These are phyloP conservation scores for Eucalyptus microcorys DNA, from an alignment of 345 rosid genomes.

Conservation along the genomic window DNA sequence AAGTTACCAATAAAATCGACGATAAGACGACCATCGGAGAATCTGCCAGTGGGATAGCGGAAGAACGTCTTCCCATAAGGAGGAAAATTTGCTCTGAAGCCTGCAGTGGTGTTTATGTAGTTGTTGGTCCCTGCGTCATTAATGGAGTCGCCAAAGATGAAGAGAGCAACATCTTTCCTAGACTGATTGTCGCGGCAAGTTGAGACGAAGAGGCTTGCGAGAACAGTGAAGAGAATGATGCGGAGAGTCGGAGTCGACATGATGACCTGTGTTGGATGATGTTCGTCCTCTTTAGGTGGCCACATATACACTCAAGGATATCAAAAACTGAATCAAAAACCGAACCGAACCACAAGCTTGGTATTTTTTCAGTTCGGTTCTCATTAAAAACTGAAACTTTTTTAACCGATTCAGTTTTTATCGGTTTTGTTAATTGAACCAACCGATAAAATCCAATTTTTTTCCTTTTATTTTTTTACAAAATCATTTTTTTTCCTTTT, in stretches of 20 bases:
- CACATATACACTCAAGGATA: background rate
- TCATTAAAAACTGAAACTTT: too few species aligned
- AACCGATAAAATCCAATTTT: too few species aligned
- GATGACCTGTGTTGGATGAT: background rate
- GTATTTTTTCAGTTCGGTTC: too few species aligned
- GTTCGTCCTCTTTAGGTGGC: background rate
- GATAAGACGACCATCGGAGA: slow-evolving; percentile 8
- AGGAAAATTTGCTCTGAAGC: slow-evolving; percentile 3
- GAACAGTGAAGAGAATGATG: background rate
- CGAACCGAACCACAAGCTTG: too few species aligned
- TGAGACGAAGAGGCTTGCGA: background rate
- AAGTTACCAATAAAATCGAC: slow-evolving; percentile 13
- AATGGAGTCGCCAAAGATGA: slow-evolving; percentile 24
- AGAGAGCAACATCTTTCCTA: background rate
- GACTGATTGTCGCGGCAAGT: background rate
- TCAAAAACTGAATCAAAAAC: too few species aligned
- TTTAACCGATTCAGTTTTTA: too few species aligned
- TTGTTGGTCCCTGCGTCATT: slow-evolving; percentile 23
- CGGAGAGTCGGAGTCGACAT: background rate
- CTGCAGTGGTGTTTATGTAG: slow-evolving; percentile 1
- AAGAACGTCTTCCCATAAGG: slow-evolving; percentile 20
- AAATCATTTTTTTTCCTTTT: too few species aligned
- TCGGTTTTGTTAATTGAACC: too few species aligned
- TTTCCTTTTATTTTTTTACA: too few species aligned
- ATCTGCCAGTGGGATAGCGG: slow-evolving; percentile 8